Conservation (phyloP, 495 filamentous ascomycete genomes). For the Cercophora sp. region DNA sequence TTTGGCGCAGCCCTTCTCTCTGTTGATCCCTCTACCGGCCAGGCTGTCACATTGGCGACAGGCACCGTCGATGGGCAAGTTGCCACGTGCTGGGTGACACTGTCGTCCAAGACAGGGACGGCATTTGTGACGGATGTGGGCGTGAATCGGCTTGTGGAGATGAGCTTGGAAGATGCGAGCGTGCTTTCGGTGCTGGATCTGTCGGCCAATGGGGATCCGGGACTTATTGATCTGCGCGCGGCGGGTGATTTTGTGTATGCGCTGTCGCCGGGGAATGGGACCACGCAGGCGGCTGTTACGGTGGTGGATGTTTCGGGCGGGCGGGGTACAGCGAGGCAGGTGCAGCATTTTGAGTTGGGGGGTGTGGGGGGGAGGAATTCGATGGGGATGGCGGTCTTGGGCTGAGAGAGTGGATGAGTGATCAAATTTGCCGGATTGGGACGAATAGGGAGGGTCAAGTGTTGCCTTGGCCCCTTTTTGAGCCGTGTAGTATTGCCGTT, state of each 20-base stretch:
- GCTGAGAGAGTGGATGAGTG: background rate
- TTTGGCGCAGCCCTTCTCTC: constrained; percentile 49
- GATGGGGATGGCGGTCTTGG: constrained; percentile 10
- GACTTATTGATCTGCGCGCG: constrained; percentile 50
- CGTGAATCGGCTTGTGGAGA: constrained; percentile 50
- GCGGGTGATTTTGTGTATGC: constrained; percentile 53
- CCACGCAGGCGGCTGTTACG: constrained; percentile 37
- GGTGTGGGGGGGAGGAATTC: constrained; percentile 16
- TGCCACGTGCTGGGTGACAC: constrained; percentile 54
- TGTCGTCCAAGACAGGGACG: constrained; percentile 36
- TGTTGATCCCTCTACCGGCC: background rate
- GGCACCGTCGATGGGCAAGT: constrained; percentile 39
- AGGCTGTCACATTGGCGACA: constrained; percentile 22
- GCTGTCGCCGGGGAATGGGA: constrained; percentile 51
- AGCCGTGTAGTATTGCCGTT: background rate
- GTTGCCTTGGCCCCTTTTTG: background rate
- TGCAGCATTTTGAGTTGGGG: constrained; percentile 37
- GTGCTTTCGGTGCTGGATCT: constrained; percentile 40
- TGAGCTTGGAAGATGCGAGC: constrained; percentile 39
- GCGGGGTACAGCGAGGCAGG: constrained; percentile 22
- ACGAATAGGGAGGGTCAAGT: background rate
- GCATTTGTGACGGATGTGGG: constrained; percentile 54
- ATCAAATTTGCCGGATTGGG: background rate
- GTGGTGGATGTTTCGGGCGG: constrained; percentile 32
- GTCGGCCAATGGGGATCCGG: constrained; percentile 41